A percentile compares a stretch with the other conserved stretches of the same genome.
Evolutionary conservation across 768 basidiomycete species (phyloP).

Genomic region (Macrocybe gigantea): DNA sequence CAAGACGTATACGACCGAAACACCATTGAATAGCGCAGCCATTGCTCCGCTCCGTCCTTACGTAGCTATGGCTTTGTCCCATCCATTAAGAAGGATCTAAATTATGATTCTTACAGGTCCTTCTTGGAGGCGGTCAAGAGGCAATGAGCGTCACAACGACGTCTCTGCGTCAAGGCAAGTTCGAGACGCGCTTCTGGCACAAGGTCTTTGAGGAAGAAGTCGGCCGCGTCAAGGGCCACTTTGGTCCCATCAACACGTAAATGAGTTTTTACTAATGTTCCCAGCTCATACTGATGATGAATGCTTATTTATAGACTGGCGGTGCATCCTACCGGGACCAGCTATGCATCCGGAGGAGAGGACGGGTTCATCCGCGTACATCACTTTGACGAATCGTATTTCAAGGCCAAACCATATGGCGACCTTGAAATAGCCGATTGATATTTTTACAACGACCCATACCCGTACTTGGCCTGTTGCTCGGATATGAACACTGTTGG

Average conservation of each 20-base stretch:
- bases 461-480: background rate
- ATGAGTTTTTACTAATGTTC: constrained; percentile 23
- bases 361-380: constrained; percentile 92
- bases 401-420: constrained; percentile 87
- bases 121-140: constrained; percentile 96
- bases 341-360: constrained; percentile 93
- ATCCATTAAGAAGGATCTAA: background rate
- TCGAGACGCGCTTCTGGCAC: constrained; percentile 98
- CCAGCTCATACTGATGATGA: constrained; percentile 1
- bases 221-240: constrained; percentile 95
- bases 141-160: constrained; percentile 98
- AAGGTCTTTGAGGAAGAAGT: constrained; percentile 95
- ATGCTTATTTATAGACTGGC: constrained; percentile 60
- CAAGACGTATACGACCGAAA: constrained; percentile 92
- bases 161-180: constrained; percentile 89
- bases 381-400: constrained; percentile 94
- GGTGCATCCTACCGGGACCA: constrained; percentile 81
- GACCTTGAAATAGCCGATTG: constrained; percentile 66
- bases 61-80: constrained; percentile 33
- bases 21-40: constrained; percentile 91
- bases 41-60: constrained; percentile 82
- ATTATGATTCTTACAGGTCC: constrained; percentile 42
- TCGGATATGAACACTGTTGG: background rate
- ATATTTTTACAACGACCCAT: constrained; percentile 7
- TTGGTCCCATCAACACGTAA: constrained; percentile 93